Base-by-base conservation (phyloP, 176 grass and related monocot genomes). In the Phragmites australis region DNA sequence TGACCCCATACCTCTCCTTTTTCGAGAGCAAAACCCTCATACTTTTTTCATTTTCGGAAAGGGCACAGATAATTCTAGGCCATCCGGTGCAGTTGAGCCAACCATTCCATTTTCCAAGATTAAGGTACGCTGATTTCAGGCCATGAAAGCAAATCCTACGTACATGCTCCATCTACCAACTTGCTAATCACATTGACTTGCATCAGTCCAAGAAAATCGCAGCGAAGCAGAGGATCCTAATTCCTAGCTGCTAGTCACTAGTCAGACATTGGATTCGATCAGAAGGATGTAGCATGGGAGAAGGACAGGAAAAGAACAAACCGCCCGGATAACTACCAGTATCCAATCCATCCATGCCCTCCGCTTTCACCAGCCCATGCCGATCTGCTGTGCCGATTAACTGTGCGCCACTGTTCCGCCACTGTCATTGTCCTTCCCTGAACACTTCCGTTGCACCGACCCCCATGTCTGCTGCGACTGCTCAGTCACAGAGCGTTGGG, bases 261-360 rank as follows among this genome's bases (percentile, higher is more conserved):
- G 27, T 25, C 51, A 53, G 30, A 60, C 87, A 80, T 84, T 48
- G 81, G 87, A 88, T 89, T 75, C 87, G 76, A 66, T 47, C 8
- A 15, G n/a, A 50, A 54, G 29, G 42, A 69, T 27, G 21, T 6
- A 62, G 40, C 19, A 29, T 46, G 44, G 59, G 30, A 50, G 30
- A 17, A 16, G 61, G 46, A 62, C 45, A 37, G 57, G 76, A 69
- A 63, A 84, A 70, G 37, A 85, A 70, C 64, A 81, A 64, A 47
- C 72, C 54, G 46, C 39, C 29, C 6, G 45, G 76, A 37, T 75
- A 69, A 81, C 42, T 68, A 74, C 63, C 44, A 61, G 70, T 39
- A 10, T n/a, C 53, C 69, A 26, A 10, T n/a, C 53, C 69, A 26
- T 71, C 68, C 44, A 19, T 61, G 71, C 63, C 34, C 42, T 43